Percentiles rank a stretch among this genome's conserved stretches.
phyloP scores from a whole-genome alignment of 352 stramenopile genomes.

The Phytophthora cactorum region DNA sequence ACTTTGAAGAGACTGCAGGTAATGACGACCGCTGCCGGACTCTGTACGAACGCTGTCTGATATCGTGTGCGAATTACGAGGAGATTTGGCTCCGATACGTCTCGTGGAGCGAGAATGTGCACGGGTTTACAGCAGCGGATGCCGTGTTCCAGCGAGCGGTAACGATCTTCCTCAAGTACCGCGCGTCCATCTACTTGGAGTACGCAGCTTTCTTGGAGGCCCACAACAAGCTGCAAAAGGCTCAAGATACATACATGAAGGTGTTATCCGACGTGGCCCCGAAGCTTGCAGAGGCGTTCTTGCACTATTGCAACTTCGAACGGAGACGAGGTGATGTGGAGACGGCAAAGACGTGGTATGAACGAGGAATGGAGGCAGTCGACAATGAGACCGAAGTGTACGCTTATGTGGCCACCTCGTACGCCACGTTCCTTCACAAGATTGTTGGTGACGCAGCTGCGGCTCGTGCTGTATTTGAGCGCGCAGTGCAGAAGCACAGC shows the following conservation, averaged over 20 bases:
- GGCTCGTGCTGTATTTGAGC: conserved; percentile 54
- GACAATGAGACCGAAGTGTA: conserved; percentile 52
- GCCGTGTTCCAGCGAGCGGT: conserved; percentile 70
- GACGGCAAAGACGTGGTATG: conserved; percentile 55
- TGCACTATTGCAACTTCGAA: conserved; percentile 78
- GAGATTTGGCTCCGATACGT: conserved; percentile 81
- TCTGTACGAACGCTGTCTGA: conserved; percentile 82
- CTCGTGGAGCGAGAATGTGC: conserved; percentile 60
- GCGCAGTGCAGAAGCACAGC: conserved; percentile 47
- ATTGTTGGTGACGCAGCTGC: conserved; percentile 43
- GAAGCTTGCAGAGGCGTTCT: conserved; percentile 66
- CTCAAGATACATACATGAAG: conserved; percentile 59
- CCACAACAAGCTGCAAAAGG: conserved; percentile 56
- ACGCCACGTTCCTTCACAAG: conserved; percentile 64
- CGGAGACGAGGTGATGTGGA: conserved; percentile 61
- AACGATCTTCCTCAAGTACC: conserved; percentile 76
- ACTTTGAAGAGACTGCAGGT: conserved; percentile 73
- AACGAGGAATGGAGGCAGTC: conserved; percentile 55
- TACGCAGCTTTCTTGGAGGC: conserved; percentile 76
- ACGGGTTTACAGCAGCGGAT: conserved; percentile 68
- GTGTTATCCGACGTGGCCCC: conserved; percentile 63
- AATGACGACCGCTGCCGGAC: conserved; percentile 60
- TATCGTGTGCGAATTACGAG: conserved; percentile 86
- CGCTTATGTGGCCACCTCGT: conserved; percentile 59
- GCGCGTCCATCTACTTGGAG: conserved; percentile 74